phyloP scores from a whole-genome alignment of 148 eudicot genomes.

The Camellia lanceoleosa region DNA sequence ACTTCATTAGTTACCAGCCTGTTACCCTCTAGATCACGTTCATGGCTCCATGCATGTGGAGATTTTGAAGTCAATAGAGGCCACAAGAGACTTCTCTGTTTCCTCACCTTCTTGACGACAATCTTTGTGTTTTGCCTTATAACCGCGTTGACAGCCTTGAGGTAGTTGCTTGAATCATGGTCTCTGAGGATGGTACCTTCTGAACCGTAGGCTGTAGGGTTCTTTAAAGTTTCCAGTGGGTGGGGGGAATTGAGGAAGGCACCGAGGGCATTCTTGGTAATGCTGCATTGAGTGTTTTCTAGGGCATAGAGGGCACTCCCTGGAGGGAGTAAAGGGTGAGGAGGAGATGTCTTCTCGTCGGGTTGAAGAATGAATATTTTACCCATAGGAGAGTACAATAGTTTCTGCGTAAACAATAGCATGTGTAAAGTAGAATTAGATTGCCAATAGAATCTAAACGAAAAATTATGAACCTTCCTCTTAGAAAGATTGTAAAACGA shows the following conservation, averaged over 20 bases:
- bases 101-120: slow-evolving; percentile 32
- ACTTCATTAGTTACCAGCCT: slow-evolving; percentile 32
- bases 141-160: slow-evolving; percentile 61
- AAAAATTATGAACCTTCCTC: background rate
- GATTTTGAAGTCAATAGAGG: slow-evolving; percentile 47
- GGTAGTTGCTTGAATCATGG: slow-evolving; percentile 82
- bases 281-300: slow-evolving; percentile 30
- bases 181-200: slow-evolving; percentile 81
- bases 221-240: slow-evolving; percentile 66
- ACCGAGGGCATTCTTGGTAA: slow-evolving; percentile 37
- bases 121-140: slow-evolving; percentile 45
- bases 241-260: slow-evolving; percentile 75
- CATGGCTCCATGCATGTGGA: slow-evolving; percentile 51
- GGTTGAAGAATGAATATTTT: slow-evolving; percentile 79
- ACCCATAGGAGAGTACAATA: slow-evolving; percentile 72
- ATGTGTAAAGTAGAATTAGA: slow-evolving; percentile 6
- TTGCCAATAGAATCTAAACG: slow-evolving; percentile 1
- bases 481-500: too few relatives aligned
- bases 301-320: slow-evolving; percentile 60
- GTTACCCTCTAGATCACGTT: slow-evolving; percentile 19
- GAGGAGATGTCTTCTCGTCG: slow-evolving; percentile 52
- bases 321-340: slow-evolving; percentile 67
- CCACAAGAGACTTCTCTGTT: slow-evolving; percentile 52
- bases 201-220: slow-evolving; percentile 72
- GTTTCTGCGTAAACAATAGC: slow-evolving; percentile 45